Conservation (phyloP, 805 yeast genomes). For the Trichomonascus vanleenenianus region DNA sequence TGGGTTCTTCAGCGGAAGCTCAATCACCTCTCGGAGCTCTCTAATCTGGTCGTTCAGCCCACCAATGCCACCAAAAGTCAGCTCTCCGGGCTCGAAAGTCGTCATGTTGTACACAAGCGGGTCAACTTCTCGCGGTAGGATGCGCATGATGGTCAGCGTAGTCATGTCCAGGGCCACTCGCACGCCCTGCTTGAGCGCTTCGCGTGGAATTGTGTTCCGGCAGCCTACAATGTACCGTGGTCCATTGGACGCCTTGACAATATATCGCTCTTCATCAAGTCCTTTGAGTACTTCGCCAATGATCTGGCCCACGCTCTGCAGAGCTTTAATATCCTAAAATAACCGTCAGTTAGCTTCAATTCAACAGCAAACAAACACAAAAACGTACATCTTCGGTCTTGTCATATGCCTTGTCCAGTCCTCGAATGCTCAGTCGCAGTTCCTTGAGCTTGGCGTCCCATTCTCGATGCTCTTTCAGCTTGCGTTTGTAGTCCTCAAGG, state of each 20-base stretch:
- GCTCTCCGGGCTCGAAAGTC: conserved; percentile 94
- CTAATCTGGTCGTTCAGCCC: conserved; percentile 93
- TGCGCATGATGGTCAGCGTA: conserved; percentile 93
- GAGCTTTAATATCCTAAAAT: conserved; percentile 86
- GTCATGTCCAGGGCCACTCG: conserved; percentile 97
- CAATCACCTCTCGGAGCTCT: conserved; percentile 95
- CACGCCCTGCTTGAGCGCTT: conserved; percentile 80
- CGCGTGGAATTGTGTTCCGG: conserved; percentile 83
- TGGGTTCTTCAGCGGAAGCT: conserved; percentile 93
- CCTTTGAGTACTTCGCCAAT: conserved; percentile 96
- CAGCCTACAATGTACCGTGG: conserved; percentile 98
- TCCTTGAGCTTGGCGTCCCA: conserved; percentile 89
- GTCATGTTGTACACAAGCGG: conserved; percentile 98
- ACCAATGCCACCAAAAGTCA: conserved; percentile 91
- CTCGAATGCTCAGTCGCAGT: conserved; percentile 74
- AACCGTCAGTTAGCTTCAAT: not conserved
- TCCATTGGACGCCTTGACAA: conserved; percentile 94
- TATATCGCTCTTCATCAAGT: conserved; percentile 84
- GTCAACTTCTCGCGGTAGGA: conserved; percentile 95
- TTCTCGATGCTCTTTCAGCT: conserved; percentile 84
- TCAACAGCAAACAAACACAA: not conserved
- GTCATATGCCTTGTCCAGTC: conserved; percentile 71
- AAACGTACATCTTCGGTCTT: conserved; percentile 69
- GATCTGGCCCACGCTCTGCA: conserved; percentile 94
- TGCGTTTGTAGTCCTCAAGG: conserved; percentile 68